Conservation (phyloP, 2,329 filamentous ascomycete genomes). For the Calonectria henricotiae region DNA sequence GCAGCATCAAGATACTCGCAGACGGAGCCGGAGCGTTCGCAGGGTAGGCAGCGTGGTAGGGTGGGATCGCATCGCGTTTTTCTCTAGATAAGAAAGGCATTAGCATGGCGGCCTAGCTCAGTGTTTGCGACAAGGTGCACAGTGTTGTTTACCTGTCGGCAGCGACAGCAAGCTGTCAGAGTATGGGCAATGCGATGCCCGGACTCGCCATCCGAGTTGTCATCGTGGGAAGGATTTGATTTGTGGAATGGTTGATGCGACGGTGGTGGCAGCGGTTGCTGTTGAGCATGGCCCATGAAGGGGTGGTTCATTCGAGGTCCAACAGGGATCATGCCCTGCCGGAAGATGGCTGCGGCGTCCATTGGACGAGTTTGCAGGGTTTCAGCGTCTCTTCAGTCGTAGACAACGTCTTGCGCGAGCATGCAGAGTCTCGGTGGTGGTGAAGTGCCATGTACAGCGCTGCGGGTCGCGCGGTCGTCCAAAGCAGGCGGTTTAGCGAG, state of each 20-base stretch:
- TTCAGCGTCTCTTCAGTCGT: conserved; percentile 32
- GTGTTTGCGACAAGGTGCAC: conserved; percentile 31
- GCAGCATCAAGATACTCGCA: conserved; percentile 97
- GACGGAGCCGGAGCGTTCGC: conserved; percentile 89
- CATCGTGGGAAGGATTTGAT: conserved; percentile 57
- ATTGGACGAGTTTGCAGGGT: conserved; percentile 58
- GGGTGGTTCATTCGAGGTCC: conserved; percentile 59
- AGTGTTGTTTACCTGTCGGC: conserved; percentile 76
- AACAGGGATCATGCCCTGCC: conserved; percentile 69
- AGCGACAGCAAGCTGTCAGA: conserved; percentile 85
- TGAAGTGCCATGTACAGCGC: conserved; percentile 40
- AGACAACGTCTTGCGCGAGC: conserved; percentile 33
- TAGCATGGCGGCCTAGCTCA: conserved; percentile 36
- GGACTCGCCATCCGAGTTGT: conserved; percentile 67
- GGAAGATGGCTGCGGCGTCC: conserved; percentile 75
- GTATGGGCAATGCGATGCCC: conserved; percentile 82
- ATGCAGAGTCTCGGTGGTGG: conserved; percentile 37
- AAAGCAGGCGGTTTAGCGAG: conserved; percentile 10
- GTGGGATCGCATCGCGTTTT: conserved; percentile 97
- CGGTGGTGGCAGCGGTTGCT: conserved; percentile 50
- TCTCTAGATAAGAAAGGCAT: conserved; percentile 69
- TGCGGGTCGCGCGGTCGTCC: conserved; percentile 23
- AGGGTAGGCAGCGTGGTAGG: conserved; percentile 91
- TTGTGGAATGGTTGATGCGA: conserved; percentile 53
- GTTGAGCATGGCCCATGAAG: conserved; percentile 51